Base-by-base conservation (phyloP, 2,329 filamentous ascomycete genomes). In the Alternaria novae-zelandiae region DNA sequence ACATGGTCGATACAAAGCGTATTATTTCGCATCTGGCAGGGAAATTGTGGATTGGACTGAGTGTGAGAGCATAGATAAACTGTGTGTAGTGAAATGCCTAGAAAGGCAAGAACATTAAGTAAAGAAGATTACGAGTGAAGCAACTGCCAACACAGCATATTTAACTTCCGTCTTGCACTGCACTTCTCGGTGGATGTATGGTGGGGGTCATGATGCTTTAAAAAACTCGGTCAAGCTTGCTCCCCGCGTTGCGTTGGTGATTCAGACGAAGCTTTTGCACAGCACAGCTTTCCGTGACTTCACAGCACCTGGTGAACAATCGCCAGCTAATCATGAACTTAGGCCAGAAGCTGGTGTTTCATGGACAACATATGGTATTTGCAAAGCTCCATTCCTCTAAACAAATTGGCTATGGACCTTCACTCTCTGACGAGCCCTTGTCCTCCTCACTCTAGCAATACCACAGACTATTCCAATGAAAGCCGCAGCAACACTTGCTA, bases 401-500 rank as follows among this genome's bases (percentile, higher is more conserved):
- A 51, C 49, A 17, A 51, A 11, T 6, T 17, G 49, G 30, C 17
- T 36, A n/a, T 51, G 20, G 13, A 13, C 12, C 20, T 51, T 51
- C 28, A 28, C 28, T 51, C 49, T 32, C 10, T 36, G 49, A 6
- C 49, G 28, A 30, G 49, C 49, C 28, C 49, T 32, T 36, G 17
- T 51, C 20, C 49, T 51, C 28, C 28, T 36, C 20, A 51, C 17
- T 17, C 49, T 13, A 36, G 28, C 7, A 17, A 51, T 51, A 11
- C 28, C 17, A 51, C 30, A 20, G 12, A 51, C n/a, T 13, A 30
- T 25, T 26, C 51, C 51, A 17, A 20, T n/a, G 8, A 43, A 54
- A 2, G 51, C 30, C 10, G 51, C 36, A 28, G 63, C 6, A 21
- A 69, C 36, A 43, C 43, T 41, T 6, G 54, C 17, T 12, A 69